These are phyloP conservation scores for Ophiorrhiza pumila DNA, from an alignment of 257 asterid genomes.

Conservation along the genomic window DNA sequence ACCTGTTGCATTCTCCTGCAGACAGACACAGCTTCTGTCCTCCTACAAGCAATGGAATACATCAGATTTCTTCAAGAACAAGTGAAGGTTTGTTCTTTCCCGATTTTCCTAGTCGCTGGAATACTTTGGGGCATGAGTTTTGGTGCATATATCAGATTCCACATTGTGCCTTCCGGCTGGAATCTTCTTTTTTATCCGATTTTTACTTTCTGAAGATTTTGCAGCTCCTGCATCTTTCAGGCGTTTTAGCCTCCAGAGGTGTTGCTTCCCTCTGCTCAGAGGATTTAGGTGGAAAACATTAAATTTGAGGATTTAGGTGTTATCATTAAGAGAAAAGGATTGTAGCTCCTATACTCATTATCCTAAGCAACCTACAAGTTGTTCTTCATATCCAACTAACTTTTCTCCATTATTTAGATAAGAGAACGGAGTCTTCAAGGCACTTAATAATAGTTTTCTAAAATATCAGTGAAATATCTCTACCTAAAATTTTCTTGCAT, in stretches of 20 bases:
- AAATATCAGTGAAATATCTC: not conserved
- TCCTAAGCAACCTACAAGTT: not conserved
- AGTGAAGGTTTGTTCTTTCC: constrained; percentile 54
- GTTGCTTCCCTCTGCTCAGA: too few species aligned
- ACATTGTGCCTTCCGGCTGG: not conserved
- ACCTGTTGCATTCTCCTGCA: constrained; percentile 22
- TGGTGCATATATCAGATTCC: not conserved
- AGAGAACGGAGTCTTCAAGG: not conserved
- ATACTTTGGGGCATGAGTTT: not conserved
- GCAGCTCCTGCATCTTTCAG: too few species aligned
- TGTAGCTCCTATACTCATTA: not conserved
- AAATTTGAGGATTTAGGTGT: not conserved
- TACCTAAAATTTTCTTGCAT: not conserved
- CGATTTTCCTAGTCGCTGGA: not conserved
- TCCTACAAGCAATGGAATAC: constrained; percentile 80
- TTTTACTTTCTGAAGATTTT: too few species aligned
- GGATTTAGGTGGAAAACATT: too few species aligned
- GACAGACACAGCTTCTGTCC: constrained; percentile 96
- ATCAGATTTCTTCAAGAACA: constrained; percentile 87
- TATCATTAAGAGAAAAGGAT: not conserved
- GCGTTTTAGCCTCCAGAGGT: too few species aligned
- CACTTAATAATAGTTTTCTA: not conserved
- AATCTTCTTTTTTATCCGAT: not conserved
- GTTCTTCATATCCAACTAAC: not conserved
- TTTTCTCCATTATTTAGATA: not conserved